Base-by-base conservation (phyloP, 1,284 basidiomycete species). In the Sporisorium iseilematis-ciliati region DNA sequence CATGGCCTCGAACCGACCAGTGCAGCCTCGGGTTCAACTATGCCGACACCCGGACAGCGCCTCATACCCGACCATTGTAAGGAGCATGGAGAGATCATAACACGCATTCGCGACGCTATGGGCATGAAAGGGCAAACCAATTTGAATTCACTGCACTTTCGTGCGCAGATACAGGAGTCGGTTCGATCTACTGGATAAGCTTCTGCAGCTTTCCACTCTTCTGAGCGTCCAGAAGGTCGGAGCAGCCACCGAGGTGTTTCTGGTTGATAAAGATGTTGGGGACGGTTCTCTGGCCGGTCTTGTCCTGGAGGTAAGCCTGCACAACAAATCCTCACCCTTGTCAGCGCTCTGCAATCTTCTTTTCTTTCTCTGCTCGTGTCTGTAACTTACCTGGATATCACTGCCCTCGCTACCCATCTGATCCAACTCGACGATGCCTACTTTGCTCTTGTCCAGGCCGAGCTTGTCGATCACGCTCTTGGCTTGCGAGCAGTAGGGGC, bases 281-380 rank as follows among this genome's bases (percentile, higher is more conserved):
- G 7, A 87, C 87, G 3, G 86, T 87, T 4, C 84, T 62, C 80
- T 87, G 87, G 8, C 81, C 84, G 1, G 86, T 87, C 82, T 86
- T 86, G 18, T 84, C 75, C 23, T 65, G 73, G 31, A 87, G 79
- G 74, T 86, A 87, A 43, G 74, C 76, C 80, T 86, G 78, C 29
- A 7, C 16, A 12, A 11, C 10, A n/a, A 25, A 16, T 18, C 42
- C 11, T 1, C 2, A 33, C 29, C 7, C 2, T 42, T 6, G 7
- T 33, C 57, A 51, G 45, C 54, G 35, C 18, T n/a, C 29, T 12
- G n/a, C n/a, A n/a, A n/a, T 41, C 48, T 57, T 45, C 20, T 16
- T 25, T 18, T 42, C 18, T 29, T 29, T 26, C 31, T 46, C 21
- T 53, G n/a, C 14, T n/a, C n/a, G n/a, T n/a, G n/a, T n/a, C n/a